Conservation (phyloP, 1,139 yeast species). For the Yamadazyma mexicana region DNA sequence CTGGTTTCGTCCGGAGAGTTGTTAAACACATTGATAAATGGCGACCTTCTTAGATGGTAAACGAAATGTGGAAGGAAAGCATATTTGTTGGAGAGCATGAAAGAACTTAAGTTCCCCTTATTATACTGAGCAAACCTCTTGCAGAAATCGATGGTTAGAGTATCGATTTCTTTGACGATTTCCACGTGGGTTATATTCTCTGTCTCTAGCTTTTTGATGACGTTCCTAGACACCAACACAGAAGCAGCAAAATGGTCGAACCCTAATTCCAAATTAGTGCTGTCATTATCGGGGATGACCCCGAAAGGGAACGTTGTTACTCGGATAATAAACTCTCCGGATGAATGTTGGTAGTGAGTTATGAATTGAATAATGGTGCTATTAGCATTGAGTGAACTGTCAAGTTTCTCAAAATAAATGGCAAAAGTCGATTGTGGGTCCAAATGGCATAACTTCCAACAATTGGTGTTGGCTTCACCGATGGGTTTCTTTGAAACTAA, state of each 20-base stretch:
- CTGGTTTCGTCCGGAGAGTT: conserved; percentile 81
- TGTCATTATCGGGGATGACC: conserved; percentile 45
- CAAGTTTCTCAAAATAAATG: conserved; percentile 53
- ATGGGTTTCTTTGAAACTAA: conserved; percentile 28
- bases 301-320: conserved; percentile 54
- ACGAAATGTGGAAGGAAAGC: conserved; percentile 76
- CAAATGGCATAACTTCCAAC: conserved; percentile 61
- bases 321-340: conserved; percentile 43
- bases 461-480: conserved; percentile 56
- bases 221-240: conserved; percentile 57
- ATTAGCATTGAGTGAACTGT: conserved; percentile 31
- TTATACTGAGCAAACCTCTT: conserved; percentile 85
- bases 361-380: conserved; percentile 58
- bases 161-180: conserved; percentile 82
- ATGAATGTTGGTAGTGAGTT: conserved; percentile 69
- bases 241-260: conserved; percentile 76
- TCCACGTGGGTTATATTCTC: conserved; percentile 65
- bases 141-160: conserved; percentile 80
- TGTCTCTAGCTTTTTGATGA: conserved; percentile 45
- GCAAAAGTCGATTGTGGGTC: conserved; percentile 61
- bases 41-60: conserved; percentile 71
- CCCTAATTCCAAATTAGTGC: conserved; percentile 35
- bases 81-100: conserved; percentile 75
- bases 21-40: conserved; percentile 67
- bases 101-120: conserved; percentile 73